These are phyloP conservation scores for Primulina eburnea DNA, from an alignment of 257 asterid genomes.

Conservation along the genomic window DNA sequence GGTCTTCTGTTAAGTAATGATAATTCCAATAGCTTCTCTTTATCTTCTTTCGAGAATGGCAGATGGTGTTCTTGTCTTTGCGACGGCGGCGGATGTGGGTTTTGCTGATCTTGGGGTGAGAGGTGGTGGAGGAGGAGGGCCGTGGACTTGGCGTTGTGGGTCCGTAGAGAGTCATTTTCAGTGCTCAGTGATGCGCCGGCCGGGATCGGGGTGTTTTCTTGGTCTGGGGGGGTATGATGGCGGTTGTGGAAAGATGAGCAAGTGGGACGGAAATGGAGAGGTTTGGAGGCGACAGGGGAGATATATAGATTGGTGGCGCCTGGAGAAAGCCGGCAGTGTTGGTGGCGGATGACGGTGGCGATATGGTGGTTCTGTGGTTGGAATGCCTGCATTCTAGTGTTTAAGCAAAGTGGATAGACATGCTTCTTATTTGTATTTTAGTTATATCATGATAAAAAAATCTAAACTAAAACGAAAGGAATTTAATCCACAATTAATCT, in stretches of 20 bases:
- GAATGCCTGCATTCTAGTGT: constrained; percentile 40
- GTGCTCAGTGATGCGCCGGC: constrained; percentile 21
- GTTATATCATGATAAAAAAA: no score
- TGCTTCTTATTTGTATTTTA: no score
- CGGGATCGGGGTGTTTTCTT: constrained; percentile 20
- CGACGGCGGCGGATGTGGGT: constrained; percentile 23
- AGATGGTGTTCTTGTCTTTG: constrained; percentile 31
- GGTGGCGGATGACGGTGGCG: constrained; percentile 41
- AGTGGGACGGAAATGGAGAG: constrained; percentile 21
- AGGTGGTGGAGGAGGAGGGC: constrained; percentile 65
- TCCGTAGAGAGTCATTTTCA: constrained; percentile 38
- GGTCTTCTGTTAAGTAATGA: constrained; percentile 47
- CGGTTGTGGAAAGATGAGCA: constrained; percentile 35
- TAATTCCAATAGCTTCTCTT: constrained; percentile 53
- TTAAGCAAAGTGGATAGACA: constrained; percentile 23
- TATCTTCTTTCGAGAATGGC: constrained; percentile 41
- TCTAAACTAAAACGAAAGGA: no score
- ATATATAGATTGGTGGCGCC: constrained; percentile 20
- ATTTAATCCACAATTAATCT: no score
- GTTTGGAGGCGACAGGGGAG: constrained; percentile 23
- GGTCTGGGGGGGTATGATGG: constrained; percentile 37
- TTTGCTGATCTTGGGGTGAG: constrained; percentile 33
- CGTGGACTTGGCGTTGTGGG: constrained; percentile 75
- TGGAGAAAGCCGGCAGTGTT: constrained; percentile 23
- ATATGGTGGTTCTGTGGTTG: constrained; percentile 48